Evolutionary conservation across 768 basidiomycete genomes (phyloP).

Genomic region (Boletus barrowsii): DNA sequence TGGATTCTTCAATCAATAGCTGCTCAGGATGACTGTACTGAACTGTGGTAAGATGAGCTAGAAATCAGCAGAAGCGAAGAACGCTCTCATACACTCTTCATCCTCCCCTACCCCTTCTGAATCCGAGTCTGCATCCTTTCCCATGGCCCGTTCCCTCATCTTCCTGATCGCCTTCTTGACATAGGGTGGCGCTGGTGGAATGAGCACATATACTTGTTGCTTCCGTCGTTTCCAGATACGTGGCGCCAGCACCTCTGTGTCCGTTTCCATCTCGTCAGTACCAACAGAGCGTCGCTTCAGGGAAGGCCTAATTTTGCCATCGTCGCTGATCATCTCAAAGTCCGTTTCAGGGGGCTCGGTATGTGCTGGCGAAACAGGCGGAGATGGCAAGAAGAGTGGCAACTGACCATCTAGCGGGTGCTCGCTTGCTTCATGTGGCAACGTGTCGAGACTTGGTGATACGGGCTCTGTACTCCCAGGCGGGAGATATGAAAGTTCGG

Average conservation of each 20-base stretch:
- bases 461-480: neutral
- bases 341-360: conserved; percentile 23
- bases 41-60: conserved; percentile 38
- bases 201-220: conserved; percentile 26
- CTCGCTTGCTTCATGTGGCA: conserved; percentile 13
- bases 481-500: conserved; percentile 6
- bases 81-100: conserved; percentile 32
- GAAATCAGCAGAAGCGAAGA: conserved; percentile 15
- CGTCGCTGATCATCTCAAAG: conserved; percentile 12
- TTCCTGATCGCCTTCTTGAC: conserved; percentile 19
- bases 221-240: conserved; percentile 25
- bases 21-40: conserved; percentile 37
- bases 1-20: conserved; percentile 46
- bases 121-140: conserved; percentile 18
- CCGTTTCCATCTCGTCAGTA: conserved; percentile 9
- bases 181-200: conserved; percentile 25
- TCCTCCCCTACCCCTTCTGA: conserved; percentile 18
- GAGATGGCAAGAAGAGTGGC: conserved; percentile 52
- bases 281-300: conserved; percentile 23
- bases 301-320: neutral
- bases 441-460: conserved; percentile 4
- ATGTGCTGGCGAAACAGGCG: conserved; percentile 32
- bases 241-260: neutral
- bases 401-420: conserved; percentile 20
- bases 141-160: conserved; percentile 12